Conservation (phyloP, 2,329 filamentous ascomycete species). For the Verticillium tricorpus region DNA sequence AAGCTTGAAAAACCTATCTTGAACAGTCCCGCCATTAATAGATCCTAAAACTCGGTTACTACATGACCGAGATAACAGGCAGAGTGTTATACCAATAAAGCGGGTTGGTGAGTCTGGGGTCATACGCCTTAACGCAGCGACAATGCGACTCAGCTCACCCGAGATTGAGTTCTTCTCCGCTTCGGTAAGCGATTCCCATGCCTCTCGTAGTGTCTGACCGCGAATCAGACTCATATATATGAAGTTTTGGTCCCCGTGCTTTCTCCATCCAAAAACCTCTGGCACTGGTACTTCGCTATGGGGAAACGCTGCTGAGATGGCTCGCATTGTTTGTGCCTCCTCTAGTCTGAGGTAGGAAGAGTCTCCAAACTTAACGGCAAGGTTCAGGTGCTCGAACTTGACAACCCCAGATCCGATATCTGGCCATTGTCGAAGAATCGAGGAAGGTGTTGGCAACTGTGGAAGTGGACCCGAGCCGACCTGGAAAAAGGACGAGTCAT, state of each 20-base stretch:
- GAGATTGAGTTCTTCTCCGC: constrained; percentile 15
- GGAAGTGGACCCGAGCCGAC: background rate
- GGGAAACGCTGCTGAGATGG: background rate
- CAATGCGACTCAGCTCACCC: constrained; percentile 14
- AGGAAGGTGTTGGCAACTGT: background rate
- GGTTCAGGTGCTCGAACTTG: background rate
- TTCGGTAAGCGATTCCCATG: constrained; percentile 13
- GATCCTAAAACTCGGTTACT: background rate
- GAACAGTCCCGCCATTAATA: constrained; percentile 2
- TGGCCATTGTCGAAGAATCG: background rate
- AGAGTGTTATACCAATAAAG: background rate
- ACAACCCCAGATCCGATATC: background rate
- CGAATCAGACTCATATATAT: constrained; percentile 20
- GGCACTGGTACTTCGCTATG: constrained; percentile 13
- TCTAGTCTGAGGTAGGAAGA: background rate
- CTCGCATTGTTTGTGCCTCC: background rate
- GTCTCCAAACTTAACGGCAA: background rate
- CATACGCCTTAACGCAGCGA: constrained; percentile 6
- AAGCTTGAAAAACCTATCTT: constrained; percentile 16
- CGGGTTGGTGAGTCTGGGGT: constrained; percentile 6
- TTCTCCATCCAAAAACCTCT: constrained; percentile 30
- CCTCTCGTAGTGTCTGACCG: constrained; percentile 14
- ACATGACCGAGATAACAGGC: constrained; percentile 2
- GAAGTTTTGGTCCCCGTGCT: constrained; percentile 10
- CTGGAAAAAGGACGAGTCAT: background rate